Conservation (phyloP, 257 asterid species). For the Plantago ovata region DNA sequence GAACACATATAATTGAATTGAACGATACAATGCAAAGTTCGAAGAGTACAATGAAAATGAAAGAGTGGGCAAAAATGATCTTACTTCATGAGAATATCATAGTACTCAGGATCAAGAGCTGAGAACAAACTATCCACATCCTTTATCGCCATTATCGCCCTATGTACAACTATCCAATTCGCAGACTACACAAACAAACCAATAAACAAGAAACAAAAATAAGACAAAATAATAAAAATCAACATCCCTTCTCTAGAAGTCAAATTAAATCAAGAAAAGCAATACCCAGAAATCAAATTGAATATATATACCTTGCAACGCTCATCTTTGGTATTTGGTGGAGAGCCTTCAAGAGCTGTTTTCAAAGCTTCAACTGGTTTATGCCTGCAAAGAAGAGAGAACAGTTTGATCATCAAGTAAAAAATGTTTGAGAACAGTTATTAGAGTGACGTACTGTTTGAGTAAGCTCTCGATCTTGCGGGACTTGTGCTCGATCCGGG, state of each 20-base stretch:
- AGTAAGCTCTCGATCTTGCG: slow-evolving; percentile 98
- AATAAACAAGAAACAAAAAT: neutral
- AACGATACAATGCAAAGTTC: neutral
- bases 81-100: slow-evolving; percentile 96
- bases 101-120: slow-evolving; percentile 88
- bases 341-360: slow-evolving; percentile 95
- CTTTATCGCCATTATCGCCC: slow-evolving; percentile 96
- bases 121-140: slow-evolving; percentile 90
- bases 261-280: neutral
- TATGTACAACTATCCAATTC: slow-evolving; percentile 95
- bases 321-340: slow-evolving; percentile 91
- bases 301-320: slow-evolving; percentile 75
- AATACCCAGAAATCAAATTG: neutral
- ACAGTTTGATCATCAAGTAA: neutral
- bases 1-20: neutral
- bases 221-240: too few relatives aligned
- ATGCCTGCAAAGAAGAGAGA: slow-evolving; percentile 43
- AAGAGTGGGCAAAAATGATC: slow-evolving; percentile 11
- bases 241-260: slow-evolving; percentile 10
- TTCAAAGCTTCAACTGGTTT: slow-evolving; percentile 98
- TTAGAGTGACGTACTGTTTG: slow-evolving; percentile 52
- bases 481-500: slow-evolving; percentile 90
- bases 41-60: neutral
- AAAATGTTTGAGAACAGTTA: neutral
- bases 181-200: slow-evolving; percentile 56